Conservation (phyloP, 345 rosid genomes). For the Mallotus nudiflorus region DNA sequence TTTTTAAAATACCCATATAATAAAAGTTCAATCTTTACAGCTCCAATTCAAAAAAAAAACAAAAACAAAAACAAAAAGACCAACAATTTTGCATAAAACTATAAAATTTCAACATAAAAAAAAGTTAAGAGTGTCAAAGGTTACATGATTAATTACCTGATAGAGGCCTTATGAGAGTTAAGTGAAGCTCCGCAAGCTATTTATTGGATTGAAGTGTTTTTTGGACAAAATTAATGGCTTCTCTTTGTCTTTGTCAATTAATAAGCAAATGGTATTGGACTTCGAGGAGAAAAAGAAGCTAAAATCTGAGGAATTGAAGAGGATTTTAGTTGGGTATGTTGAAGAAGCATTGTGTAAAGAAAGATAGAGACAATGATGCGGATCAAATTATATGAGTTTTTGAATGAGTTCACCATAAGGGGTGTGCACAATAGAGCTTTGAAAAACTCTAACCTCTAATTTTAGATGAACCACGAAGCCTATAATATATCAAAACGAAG, state of each 20-base stretch:
- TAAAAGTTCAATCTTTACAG: background rate
- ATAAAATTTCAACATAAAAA: background rate
- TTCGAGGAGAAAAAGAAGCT: background rate
- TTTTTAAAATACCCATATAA: conserved; percentile 32
- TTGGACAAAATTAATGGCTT: background rate
- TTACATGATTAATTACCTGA: background rate
- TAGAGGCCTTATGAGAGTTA: conserved; percentile 9
- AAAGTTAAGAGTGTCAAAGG: background rate
- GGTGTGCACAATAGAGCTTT: too few species aligned
- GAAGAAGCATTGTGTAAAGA: conserved; percentile 7
- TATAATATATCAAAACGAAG: too few species aligned
- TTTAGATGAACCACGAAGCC: too few species aligned
- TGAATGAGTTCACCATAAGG: too few species aligned
- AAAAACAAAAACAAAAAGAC: background rate
- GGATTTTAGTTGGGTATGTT: background rate
- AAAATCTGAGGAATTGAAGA: background rate
- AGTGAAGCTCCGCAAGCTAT: conserved; percentile 5
- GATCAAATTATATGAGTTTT: too few species aligned
- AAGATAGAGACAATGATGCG: background rate
- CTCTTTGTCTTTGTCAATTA: conserved; percentile 14
- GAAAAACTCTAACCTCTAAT: too few species aligned
- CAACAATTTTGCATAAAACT: background rate
- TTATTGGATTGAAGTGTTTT: background rate
- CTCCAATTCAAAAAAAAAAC: too few species aligned
- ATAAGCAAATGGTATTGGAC: background rate